Conservation (phyloP, 2,329 filamentous ascomycete species). For the Diaporthe sp. region DNA sequence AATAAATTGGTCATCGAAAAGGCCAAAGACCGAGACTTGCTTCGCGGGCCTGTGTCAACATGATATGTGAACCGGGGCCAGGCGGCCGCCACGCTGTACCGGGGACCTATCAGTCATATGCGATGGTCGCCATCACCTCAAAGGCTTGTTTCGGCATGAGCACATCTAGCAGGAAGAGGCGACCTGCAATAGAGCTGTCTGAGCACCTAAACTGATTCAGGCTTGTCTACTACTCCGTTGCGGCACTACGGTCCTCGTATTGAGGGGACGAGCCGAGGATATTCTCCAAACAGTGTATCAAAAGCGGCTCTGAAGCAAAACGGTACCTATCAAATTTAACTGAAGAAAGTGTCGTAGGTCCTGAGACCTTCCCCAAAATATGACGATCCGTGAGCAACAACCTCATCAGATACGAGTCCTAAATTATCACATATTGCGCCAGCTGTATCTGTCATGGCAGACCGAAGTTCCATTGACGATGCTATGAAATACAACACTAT, state of each 20-base stretch:
- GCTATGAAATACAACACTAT: background rate
- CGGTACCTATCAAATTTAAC: accelerated
- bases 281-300: background rate
- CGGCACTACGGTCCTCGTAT: background rate
- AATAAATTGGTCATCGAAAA: background rate
- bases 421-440: too few species aligned
- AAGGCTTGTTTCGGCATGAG: accelerated
- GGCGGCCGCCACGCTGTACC: background rate
- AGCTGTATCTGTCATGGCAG: background rate
- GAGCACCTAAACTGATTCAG: background rate
- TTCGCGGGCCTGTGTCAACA: background rate
- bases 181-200: accelerated
- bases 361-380: accelerated
- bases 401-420: too few species aligned
- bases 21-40: background rate
- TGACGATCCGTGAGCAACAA: too few species aligned
- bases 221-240: background rate
- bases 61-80: background rate
- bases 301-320: background rate
- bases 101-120: too few species aligned
- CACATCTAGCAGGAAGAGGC: background rate
- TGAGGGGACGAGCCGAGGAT: background rate
- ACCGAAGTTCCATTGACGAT: background rate
- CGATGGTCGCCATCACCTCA: accelerated
- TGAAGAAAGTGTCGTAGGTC: too few species aligned